phyloP scores from a whole-genome alignment of 2,329 filamentous ascomycete genomes.

The Epichloe festucae region DNA sequence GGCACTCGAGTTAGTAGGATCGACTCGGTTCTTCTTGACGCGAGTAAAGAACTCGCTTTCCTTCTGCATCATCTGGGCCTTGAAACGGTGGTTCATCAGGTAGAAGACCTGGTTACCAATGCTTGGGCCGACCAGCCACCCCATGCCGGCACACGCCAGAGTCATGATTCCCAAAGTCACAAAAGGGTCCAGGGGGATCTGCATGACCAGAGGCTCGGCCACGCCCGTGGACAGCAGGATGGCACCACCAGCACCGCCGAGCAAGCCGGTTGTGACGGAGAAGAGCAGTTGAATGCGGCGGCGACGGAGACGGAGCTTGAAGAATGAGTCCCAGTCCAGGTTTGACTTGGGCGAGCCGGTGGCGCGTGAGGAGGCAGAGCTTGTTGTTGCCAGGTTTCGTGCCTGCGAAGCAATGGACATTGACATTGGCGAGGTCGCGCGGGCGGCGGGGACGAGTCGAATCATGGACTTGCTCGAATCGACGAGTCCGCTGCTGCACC shows the following conservation, averaged over 20 bases:
- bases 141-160: conserved; percentile 61
- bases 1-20: conserved; percentile 77
- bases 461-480: conserved; percentile 1
- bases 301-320: conserved; percentile 74
- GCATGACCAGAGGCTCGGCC: conserved; percentile 55
- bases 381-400: conserved; percentile 10
- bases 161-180: conserved; percentile 73
- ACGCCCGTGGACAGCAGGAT: conserved; percentile 56
- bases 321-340: conserved; percentile 85
- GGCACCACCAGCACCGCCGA: conserved; percentile 49
- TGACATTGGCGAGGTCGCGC: neutral
- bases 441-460: conserved; percentile 3
- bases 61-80: conserved; percentile 68
- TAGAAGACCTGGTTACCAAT: conserved; percentile 73
- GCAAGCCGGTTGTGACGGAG: conserved; percentile 52
- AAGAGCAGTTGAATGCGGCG: conserved; percentile 73
- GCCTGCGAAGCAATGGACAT: conserved; percentile 3
- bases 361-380: conserved; percentile 2
- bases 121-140: conserved; percentile 79
- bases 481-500: neutral
- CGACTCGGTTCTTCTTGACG: conserved; percentile 84
- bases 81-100: conserved; percentile 56
- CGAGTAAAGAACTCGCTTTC: conserved; percentile 87
- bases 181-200: conserved; percentile 72
- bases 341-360: neutral